Evolutionary conservation across 352 stramenopile species (phyloP).

Genomic region (Phytophthora litchii): DNA sequence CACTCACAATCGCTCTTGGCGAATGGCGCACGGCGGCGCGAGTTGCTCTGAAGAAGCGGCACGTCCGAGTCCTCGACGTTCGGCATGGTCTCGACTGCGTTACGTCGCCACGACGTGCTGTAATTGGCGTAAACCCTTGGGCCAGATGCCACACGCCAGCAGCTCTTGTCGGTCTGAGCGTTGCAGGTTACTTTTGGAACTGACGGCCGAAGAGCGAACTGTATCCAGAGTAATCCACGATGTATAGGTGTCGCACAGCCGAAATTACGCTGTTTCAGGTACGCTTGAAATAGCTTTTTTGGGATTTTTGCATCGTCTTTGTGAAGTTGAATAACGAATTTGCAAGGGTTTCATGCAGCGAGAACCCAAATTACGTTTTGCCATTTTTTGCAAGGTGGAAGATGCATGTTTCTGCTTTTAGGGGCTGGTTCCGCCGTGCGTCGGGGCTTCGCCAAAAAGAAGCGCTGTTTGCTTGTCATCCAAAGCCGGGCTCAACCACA

Average conservation of each 20-base stretch:
- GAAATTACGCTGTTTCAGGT: conserved; percentile 9
- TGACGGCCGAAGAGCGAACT: conserved; percentile 19
- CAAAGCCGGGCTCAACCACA: conserved; percentile 15
- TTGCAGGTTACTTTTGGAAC: conserved; percentile 35
- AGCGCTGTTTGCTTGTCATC: conserved; percentile 18
- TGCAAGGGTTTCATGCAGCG: neutral
- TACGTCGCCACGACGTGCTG: conserved; percentile 29
- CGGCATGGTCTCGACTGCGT: conserved; percentile 28
- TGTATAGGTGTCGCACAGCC: conserved; percentile 21
- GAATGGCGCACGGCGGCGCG: conserved; percentile 18
- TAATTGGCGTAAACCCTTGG: conserved; percentile 29
- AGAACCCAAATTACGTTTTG: conserved; percentile 4
- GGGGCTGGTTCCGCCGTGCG: conserved; percentile 7
- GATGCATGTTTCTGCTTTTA: conserved; percentile 29
- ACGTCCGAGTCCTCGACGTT: conserved; percentile 26
- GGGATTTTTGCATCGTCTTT: conserved; percentile 1
- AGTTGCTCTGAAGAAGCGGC: conserved; percentile 34
- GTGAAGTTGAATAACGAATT: neutral
- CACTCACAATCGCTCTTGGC: conserved; percentile 35
- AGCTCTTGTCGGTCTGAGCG: conserved; percentile 2
- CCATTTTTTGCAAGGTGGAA: conserved; percentile 16
- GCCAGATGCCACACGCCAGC: conserved; percentile 2
- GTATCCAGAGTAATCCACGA: conserved; percentile 19
- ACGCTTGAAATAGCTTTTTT: neutral
- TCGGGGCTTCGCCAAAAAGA: neutral